phyloP scores from a whole-genome alignment of 768 basidiomycete species.

The Tylopilus sp. region DNA sequence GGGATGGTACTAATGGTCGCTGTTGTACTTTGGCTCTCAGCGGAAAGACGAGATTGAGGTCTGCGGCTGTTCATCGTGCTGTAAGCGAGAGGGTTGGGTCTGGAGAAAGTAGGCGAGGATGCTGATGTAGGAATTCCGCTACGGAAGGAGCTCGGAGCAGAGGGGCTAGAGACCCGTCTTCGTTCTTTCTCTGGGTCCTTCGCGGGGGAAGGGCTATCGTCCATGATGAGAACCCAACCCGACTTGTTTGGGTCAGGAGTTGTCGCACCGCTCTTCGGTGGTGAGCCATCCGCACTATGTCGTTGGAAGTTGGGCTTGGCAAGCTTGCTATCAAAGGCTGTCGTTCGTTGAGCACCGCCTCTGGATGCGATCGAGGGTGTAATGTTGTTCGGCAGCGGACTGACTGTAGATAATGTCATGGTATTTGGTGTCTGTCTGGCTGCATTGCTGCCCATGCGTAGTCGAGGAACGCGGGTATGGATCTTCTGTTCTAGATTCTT shows the following conservation, averaged over 20 bases:
- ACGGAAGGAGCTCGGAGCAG: conserved; percentile 51
- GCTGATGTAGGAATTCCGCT: conserved; percentile 44
- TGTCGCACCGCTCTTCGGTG: conserved; percentile 35
- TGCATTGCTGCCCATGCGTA: conserved; percentile 78
- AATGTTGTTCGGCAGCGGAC: conserved; percentile 36
- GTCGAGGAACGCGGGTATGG: conserved; percentile 78
- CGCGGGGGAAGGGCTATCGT: conserved; percentile 72
- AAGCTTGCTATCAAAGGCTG: conserved; percentile 20
- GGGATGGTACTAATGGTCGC: conserved; percentile 60
- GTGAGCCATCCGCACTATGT: conserved; percentile 43
- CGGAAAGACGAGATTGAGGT: conserved; percentile 73
- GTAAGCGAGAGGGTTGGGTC: conserved; percentile 40
- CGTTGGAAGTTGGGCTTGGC: conserved; percentile 34
- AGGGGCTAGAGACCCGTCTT: conserved; percentile 62
- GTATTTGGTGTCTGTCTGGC: conserved; percentile 45
- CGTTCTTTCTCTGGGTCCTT: conserved; percentile 55
- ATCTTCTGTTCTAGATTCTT: conserved; percentile 82
- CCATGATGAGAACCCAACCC: conserved; percentile 89
- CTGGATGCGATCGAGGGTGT: conserved; percentile 31
- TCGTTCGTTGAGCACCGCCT: conserved; percentile 14
- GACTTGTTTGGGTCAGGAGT: conserved; percentile 58
- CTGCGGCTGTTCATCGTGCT: conserved; percentile 50
- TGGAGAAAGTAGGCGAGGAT: conserved; percentile 44
- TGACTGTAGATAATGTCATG: conserved; percentile 32
- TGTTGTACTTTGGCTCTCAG: conserved; percentile 51